These are phyloP conservation scores for Hibiscus mutabilis DNA, from an alignment of 345 rosid genomes.

Conservation along the genomic window DNA sequence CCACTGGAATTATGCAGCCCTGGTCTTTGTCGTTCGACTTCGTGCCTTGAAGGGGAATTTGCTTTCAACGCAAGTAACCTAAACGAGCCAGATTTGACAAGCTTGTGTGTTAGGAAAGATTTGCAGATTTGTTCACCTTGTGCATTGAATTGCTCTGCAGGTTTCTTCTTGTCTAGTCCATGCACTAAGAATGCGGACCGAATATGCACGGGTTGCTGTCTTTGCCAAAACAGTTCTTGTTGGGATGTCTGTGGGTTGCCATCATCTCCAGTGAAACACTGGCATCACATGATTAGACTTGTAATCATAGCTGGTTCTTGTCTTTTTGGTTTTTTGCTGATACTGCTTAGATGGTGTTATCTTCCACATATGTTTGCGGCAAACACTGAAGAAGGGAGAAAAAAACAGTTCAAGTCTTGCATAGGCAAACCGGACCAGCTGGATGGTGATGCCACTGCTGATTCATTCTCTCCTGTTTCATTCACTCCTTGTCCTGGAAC, in stretches of 20 bases:
- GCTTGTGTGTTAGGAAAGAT: conserved; percentile 58
- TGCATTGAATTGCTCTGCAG: conserved; percentile 64
- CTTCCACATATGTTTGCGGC: conserved; percentile 31
- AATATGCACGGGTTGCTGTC: conserved; percentile 75
- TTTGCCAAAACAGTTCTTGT: conserved; percentile 91
- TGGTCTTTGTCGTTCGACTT: conserved; percentile 53
- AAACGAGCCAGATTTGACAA: conserved; percentile 67
- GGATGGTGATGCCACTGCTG: conserved; percentile 33
- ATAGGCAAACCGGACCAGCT: conserved; percentile 42
- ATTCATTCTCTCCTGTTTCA: conserved; percentile 31
- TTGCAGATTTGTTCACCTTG: conserved; percentile 70
- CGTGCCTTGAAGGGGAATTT: conserved; percentile 51
- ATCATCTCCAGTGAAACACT: conserved; percentile 35
- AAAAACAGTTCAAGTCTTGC: conserved; percentile 46
- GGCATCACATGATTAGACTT: conserved; percentile 39
- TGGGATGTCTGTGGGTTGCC: conserved; percentile 51
- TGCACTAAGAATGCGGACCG: conserved; percentile 64
- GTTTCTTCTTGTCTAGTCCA: conserved; percentile 73
- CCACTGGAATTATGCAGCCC: conserved; percentile 90
- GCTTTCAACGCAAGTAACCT: conserved; percentile 81
- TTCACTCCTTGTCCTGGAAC: conserved; percentile 39
- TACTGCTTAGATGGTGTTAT: conserved; percentile 43
- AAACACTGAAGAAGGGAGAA: conserved; percentile 34
- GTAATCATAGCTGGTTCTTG: conserved; percentile 42
- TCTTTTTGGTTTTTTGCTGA: conserved; percentile 33